Conservation (phyloP, 2,329 filamentous ascomycete genomes). For the Zymoseptoria tritici region DNA sequence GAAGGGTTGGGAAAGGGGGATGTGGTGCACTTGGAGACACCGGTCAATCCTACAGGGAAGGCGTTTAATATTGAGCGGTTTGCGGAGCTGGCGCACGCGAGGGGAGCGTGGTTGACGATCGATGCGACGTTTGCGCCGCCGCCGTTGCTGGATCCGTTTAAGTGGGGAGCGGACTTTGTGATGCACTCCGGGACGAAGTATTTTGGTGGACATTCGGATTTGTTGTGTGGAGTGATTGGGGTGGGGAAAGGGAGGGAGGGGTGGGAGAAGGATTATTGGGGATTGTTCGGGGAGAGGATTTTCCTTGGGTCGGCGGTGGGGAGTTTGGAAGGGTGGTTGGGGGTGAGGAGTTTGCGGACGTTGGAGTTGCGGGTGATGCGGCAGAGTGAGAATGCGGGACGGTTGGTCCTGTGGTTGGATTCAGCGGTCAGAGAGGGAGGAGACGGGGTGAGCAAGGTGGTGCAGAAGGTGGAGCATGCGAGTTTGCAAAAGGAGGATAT, state of each 20-base stretch:
- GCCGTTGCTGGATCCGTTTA: conserved; percentile 78
- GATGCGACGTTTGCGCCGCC: conserved; percentile 93
- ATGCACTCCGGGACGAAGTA: conserved; percentile 97
- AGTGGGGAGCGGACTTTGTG: conserved; percentile 71
- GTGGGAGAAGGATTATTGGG: conserved; percentile 47
- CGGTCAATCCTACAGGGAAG: conserved; percentile 78
- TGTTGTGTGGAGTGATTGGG: conserved; percentile 79
- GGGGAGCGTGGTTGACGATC: conserved; percentile 70
- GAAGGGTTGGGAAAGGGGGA: conserved; percentile 70
- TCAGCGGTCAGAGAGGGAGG: conserved; percentile 38
- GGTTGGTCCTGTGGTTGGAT: conserved; percentile 65
- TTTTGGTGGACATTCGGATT: conserved; percentile 87
- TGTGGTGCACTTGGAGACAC: conserved; percentile 85
- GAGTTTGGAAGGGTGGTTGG: conserved; percentile 85
- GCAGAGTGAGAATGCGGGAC: conserved; percentile 64
- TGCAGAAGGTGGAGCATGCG: conserved; percentile 65
- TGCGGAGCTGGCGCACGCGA: conserved; percentile 61
- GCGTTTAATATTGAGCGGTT: conserved; percentile 66
- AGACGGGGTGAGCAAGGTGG: conserved; percentile 44
- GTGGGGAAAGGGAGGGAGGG: conserved; percentile 43
- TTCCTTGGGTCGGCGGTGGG: conserved; percentile 79
- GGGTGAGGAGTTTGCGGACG: conserved; percentile 76
- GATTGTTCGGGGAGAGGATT: conserved; percentile 61
- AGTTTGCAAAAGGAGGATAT: conserved; percentile 64
- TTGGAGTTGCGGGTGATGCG: conserved; percentile 72